These are phyloP conservation scores for Pseudogymnoascus sp. DNA, from an alignment of 2,329 filamentous ascomycete genomes.

Conservation along the genomic window DNA sequence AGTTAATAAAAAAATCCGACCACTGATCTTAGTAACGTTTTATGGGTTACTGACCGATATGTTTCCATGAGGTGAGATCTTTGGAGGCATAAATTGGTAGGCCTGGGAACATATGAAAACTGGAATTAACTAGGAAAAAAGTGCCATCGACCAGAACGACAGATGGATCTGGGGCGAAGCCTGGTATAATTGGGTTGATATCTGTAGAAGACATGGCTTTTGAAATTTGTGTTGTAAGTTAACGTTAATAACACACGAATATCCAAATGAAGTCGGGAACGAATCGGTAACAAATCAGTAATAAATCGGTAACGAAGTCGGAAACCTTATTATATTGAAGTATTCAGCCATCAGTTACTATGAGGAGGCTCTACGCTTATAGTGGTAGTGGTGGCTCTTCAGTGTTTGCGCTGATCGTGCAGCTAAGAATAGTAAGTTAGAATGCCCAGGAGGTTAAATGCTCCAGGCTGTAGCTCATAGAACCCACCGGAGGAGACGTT, in stretches of 20 bases:
- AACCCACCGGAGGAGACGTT: background rate
- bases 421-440: background rate
- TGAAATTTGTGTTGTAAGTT: background rate
- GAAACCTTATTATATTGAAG: background rate
- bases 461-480: background rate
- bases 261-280: background rate
- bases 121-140: slow-evolving; percentile 41
- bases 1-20: background rate
- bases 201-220: background rate
- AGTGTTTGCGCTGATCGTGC: background rate
- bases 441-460: background rate
- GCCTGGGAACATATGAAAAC: slow-evolving; percentile 52
- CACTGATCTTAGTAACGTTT: background rate
- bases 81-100: slow-evolving; percentile 33
- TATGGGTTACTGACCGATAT: background rate
- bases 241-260: background rate
- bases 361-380: background rate
- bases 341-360: background rate
- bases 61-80: slow-evolving; percentile 21
- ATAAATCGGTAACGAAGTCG: background rate
- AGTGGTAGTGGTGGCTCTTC: background rate
- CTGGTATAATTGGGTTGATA: slow-evolving; percentile 27
- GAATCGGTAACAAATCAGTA: background rate
- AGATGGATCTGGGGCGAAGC: slow-evolving; percentile 29
- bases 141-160: slow-evolving; percentile 25